Evolutionary conservation across 2,329 filamentous ascomycete genomes (phyloP).

Genomic region (Cercospora nicotianae): DNA sequence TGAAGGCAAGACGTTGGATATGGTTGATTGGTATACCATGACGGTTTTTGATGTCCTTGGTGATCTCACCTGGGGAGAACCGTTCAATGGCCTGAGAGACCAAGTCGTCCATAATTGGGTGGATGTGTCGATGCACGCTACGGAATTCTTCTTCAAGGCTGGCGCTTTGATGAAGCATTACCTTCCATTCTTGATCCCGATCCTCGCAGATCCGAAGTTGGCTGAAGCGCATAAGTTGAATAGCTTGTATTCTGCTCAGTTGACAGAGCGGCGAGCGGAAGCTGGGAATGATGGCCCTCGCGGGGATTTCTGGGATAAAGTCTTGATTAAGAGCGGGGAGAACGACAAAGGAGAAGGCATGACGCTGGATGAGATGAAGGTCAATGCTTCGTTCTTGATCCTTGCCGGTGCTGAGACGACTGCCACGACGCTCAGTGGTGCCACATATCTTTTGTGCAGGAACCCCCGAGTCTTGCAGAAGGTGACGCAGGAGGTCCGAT

Average conservation of each 20-base stretch:
- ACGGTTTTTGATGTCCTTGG: not conserved
- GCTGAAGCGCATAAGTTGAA: not conserved
- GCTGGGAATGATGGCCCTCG: not conserved
- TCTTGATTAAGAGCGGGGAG: not conserved
- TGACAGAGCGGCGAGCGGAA: not conserved
- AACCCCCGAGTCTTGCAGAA: slow-evolving; percentile 35
- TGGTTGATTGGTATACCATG: not conserved
- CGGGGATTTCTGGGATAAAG: not conserved
- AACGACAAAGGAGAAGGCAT: not conserved
- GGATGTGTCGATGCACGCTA: not conserved
- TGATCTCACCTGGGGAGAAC: not conserved
- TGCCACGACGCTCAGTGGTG: slow-evolving; percentile 38
- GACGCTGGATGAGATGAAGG: not conserved
- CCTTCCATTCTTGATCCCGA: not conserved
- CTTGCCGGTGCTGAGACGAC: slow-evolving; percentile 21
- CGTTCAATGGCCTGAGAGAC: not conserved
- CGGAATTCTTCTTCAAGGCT: not conserved
- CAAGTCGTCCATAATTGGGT: not conserved
- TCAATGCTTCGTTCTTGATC: not conserved
- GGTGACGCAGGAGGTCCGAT: slow-evolving; percentile 34
- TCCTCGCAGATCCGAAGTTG: not conserved
- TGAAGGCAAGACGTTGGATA: not conserved
- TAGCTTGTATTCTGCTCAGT: not conserved
- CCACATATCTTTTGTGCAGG: slow-evolving; percentile 35
- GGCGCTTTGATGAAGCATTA: not conserved